These are phyloP conservation scores for Pilobolus umbonatus DNA, from an alignment of 192 early-diverging fungal species.

Conservation along the genomic window DNA sequence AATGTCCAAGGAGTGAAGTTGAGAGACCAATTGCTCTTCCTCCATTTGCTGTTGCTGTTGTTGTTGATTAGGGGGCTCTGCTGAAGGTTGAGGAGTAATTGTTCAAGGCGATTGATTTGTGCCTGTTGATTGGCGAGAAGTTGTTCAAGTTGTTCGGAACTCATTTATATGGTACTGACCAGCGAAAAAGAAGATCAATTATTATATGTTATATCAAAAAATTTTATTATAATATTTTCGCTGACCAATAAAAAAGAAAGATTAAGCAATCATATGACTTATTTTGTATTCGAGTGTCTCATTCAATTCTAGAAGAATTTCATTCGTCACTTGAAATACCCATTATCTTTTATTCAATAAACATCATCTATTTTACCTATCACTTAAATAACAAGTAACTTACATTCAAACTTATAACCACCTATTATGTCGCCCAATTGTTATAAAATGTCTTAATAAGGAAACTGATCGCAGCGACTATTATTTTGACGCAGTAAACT, in stretches of 20 bases:
- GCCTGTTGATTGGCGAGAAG: not conserved
- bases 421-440: too few relatives aligned
- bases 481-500: too few relatives aligned
- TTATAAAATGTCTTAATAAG: too few relatives aligned
- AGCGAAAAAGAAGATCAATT: constrained; percentile 2
- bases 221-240: not conserved
- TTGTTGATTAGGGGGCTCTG: not conserved
- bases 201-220: too few relatives aligned
- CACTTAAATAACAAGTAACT: too few relatives aligned
- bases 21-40: not conserved
- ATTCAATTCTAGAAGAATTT: not conserved
- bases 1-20: not conserved
- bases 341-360: too few relatives aligned
- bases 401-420: too few relatives aligned
- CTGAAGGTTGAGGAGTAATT: not conserved
- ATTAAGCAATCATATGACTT: constrained; percentile 1
- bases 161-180: not conserved
- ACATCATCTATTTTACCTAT: too few relatives aligned
- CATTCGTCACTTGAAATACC: not conserved
- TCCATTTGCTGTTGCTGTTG: not conserved
- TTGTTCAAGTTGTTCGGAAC: not conserved
- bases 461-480: too few relatives aligned
- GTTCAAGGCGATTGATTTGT: too few relatives aligned
- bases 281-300: not conserved
- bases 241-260: not conserved